phyloP scores from a whole-genome alignment of 2,329 filamentous ascomycete species.

The Trichoderma pleuroti region DNA sequence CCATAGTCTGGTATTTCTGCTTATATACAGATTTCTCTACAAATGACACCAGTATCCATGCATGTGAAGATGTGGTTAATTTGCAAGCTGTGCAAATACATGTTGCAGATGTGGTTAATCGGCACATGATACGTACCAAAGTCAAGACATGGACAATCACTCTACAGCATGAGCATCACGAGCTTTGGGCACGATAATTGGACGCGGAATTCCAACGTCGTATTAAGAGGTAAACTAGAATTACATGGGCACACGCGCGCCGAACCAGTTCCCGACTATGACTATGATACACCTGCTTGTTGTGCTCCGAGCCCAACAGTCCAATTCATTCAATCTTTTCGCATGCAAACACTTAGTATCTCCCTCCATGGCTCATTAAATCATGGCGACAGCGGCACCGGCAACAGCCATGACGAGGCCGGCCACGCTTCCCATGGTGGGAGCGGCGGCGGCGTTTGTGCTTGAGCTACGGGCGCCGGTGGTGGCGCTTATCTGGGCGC shows the following conservation, averaged over 20 bases:
- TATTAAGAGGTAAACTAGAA: constrained; percentile 15
- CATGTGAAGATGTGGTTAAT: background rate
- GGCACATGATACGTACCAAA: too few relatives aligned
- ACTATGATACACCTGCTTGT: background rate
- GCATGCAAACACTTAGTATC: background rate
- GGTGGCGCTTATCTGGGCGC: constrained; percentile 20
- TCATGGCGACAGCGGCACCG: constrained; percentile 36
- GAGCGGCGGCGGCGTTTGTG: constrained; percentile 29
- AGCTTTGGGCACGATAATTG: background rate
- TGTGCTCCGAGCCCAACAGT: background rate
- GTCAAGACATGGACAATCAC: background rate
- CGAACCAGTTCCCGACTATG: constrained; percentile 5
- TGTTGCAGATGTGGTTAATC: too few relatives aligned
- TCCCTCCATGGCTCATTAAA: constrained; percentile 26
- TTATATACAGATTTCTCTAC: background rate
- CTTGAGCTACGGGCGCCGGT: constrained; percentile 9
- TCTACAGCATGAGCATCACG: background rate
- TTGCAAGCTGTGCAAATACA: too few relatives aligned
- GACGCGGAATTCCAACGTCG: background rate
- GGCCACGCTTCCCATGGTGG: constrained; percentile 33
- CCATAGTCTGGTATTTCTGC: background rate
- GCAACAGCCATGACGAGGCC: constrained; percentile 37
- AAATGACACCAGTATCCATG: background rate
- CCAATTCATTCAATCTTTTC: constrained; percentile 4
- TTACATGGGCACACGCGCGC: constrained; percentile 13